Evolutionary conservation across 2,329 filamentous ascomycete species (phyloP).

Genomic region (Pseudonectria foliicola): DNA sequence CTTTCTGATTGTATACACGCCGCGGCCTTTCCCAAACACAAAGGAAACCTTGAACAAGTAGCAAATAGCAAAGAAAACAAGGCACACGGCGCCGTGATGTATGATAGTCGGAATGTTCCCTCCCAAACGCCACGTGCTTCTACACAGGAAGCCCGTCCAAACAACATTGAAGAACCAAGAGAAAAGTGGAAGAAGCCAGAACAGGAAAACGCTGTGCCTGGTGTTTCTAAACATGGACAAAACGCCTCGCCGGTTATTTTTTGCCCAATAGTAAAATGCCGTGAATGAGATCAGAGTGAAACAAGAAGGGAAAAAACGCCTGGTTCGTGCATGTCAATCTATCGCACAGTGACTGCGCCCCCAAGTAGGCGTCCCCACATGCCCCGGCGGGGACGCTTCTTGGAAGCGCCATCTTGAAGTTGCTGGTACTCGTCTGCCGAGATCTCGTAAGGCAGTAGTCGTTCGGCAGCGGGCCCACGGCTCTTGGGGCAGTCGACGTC

Average conservation of each 20-base stretch:
- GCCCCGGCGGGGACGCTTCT: slow-evolving; percentile 44
- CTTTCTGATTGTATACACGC: too few relatives aligned
- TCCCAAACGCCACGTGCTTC: too few relatives aligned
- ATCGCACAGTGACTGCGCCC: slow-evolving; percentile 35
- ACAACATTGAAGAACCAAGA: too few relatives aligned
- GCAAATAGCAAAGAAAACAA: too few relatives aligned
- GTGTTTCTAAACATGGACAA: slow-evolving; percentile 9
- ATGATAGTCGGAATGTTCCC: too few relatives aligned
- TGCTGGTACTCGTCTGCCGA: slow-evolving; percentile 44
- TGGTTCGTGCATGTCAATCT: slow-evolving; percentile 8
- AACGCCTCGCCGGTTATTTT: slow-evolving; percentile 18
- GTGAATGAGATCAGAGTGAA: slow-evolving; percentile 17
- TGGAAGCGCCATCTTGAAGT: slow-evolving; percentile 38
- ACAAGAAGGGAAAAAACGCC: slow-evolving; percentile 13
- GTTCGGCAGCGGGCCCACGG: slow-evolving; percentile 19
- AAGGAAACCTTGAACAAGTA: too few relatives aligned
- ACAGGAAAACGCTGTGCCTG: slow-evolving; percentile 11
- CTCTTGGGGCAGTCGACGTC: slow-evolving; percentile 33
- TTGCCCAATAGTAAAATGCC: slow-evolving; percentile 14
- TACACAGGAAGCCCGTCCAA: too few relatives aligned
- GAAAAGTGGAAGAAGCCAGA: background rate
- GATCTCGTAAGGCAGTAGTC: slow-evolving; percentile 49
- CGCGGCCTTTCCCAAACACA: too few relatives aligned
- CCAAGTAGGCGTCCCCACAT: slow-evolving; percentile 50
- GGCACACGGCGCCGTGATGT: too few relatives aligned